Conservation (phyloP, 495 filamentous ascomycete species). For the Evansstolkia leycettana region DNA sequence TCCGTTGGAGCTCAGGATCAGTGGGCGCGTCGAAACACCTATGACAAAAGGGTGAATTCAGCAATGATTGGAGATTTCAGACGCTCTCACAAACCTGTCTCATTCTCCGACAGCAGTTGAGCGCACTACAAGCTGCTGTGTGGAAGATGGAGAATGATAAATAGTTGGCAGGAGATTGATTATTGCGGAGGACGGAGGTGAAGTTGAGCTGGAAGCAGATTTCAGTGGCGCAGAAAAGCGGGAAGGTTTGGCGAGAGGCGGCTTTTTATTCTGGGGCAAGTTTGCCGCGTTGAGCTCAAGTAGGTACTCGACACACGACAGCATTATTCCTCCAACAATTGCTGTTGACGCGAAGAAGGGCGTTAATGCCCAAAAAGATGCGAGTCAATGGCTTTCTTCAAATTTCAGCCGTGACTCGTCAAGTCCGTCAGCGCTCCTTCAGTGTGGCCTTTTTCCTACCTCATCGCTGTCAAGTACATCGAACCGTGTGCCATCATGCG, state of each 20-base stretch:
- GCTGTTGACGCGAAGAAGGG: background rate
- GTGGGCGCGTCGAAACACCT: constrained; percentile 20
- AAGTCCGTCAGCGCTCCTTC: background rate
- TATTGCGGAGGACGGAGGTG: background rate
- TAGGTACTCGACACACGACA: too few relatives aligned
- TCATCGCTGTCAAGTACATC: constrained; percentile 14
- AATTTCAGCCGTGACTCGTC: constrained; percentile 6
- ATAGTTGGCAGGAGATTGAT: constrained; percentile 9
- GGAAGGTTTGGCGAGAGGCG: constrained; percentile 19
- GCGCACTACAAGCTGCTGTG: constrained; percentile 17
- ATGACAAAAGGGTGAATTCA: constrained; percentile 8
- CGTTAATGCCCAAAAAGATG: background rate
- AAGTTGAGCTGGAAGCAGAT: constrained; percentile 18
- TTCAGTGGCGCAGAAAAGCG: constrained; percentile 29
- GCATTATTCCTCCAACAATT: too few relatives aligned
- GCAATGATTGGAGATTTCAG: constrained; percentile 11
- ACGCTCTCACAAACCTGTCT: constrained; percentile 29
- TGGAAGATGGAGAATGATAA: constrained; percentile 2
- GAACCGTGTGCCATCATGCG: constrained; percentile 24
- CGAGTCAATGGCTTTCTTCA: constrained; percentile 9
- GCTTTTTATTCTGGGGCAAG: constrained; percentile 6
- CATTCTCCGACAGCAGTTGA: constrained; percentile 27
- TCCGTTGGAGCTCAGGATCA: constrained; percentile 25
- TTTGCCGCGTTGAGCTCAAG: background rate
- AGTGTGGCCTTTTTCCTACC: background rate